Conservation (phyloP, 179 eudicot genomes). For the Beta macrorhiza region DNA sequence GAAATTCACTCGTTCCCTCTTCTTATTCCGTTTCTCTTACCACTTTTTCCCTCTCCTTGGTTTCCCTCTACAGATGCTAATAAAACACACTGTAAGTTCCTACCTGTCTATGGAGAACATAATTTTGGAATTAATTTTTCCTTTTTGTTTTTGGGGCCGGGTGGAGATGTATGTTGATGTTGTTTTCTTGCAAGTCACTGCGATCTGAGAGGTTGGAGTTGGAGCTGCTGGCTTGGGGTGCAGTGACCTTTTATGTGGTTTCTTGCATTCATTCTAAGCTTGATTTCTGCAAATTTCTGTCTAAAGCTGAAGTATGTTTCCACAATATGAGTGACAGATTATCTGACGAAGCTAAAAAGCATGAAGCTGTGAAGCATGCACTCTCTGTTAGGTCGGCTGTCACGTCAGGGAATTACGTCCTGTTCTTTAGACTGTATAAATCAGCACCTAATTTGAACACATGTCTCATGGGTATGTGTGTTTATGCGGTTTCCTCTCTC, state of each 20-base stretch:
- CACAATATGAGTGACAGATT: constrained; percentile 48
- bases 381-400: constrained; percentile 88
- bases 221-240: background rate
- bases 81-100: background rate
- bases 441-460: constrained; percentile 79
- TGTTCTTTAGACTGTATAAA: constrained; percentile 81
- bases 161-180: background rate
- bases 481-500: background rate
- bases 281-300: background rate
- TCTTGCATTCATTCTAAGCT: constrained; percentile 9
- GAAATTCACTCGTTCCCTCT: too few species aligned
- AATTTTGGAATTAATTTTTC: background rate
- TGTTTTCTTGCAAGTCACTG: background rate
- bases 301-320: constrained; percentile 17
- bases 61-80: too few species aligned
- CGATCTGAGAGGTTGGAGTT: background rate
- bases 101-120: background rate
- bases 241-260: background rate
- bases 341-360: constrained; percentile 63
- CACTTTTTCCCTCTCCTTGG: too few species aligned
- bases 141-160: background rate
- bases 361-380: constrained; percentile 86
- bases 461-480: constrained; percentile 86
- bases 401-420: constrained; percentile 78
- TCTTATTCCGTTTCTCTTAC: too few species aligned